These are phyloP conservation scores for Sclerotinia subarctica DNA, from an alignment of 2,329 filamentous ascomycete genomes.

Conservation along the genomic window DNA sequence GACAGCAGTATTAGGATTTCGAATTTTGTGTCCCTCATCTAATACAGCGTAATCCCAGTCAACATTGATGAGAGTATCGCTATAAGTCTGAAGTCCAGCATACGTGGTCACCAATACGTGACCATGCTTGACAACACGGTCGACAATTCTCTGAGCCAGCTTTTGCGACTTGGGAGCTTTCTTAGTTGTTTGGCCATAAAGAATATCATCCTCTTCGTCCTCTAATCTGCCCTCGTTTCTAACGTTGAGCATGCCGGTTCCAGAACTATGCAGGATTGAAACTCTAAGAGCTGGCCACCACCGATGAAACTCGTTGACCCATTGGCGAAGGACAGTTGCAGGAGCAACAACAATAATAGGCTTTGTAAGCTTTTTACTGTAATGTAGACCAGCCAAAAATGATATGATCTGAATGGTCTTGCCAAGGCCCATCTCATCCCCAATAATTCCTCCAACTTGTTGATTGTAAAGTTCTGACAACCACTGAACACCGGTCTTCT, in stretches of 20 bases:
- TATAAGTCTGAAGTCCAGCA: constrained; percentile 89
- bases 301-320: constrained; percentile 96
- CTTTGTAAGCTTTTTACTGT: constrained; percentile 79
- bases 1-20: constrained; percentile 92
- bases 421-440: constrained; percentile 98
- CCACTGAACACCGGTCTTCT: constrained; percentile 97
- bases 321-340: constrained; percentile 91
- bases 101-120: constrained; percentile 96
- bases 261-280: constrained; percentile 90
- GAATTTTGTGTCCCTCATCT: constrained; percentile 97
- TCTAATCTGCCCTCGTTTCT: constrained; percentile 59
- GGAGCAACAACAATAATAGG: constrained; percentile 91
- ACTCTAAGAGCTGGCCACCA: constrained; percentile 99
- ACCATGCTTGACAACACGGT: constrained; percentile 76
- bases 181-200: constrained; percentile 43
- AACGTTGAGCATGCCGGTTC: constrained; percentile 91
- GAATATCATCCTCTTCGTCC: constrained; percentile 48
- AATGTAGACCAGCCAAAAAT: constrained; percentile 78
- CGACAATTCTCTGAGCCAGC: constrained; percentile 75
- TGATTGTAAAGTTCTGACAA: constrained; percentile 88
- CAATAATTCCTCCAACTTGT: constrained; percentile 87
- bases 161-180: constrained; percentile 56
- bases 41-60: constrained; percentile 93
- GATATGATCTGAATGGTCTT: constrained; percentile 79
- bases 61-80: constrained; percentile 73